phyloP scores from a whole-genome alignment of 2,329 filamentous ascomycete genomes.

The Teratosphaeria gauchensis region DNA sequence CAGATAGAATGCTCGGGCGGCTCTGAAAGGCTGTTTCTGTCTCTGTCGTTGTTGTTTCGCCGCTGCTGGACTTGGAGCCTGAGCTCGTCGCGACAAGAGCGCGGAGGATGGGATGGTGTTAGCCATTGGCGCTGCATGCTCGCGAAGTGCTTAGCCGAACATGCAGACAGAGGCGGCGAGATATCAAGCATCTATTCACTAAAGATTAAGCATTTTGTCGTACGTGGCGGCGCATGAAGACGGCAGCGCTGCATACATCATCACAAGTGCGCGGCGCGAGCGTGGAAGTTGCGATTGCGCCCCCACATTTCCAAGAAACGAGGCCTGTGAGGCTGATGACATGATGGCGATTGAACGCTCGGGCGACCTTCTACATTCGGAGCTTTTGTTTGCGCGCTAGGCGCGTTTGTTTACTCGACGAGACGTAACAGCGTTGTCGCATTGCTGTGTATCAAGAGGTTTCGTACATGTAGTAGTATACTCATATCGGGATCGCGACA shows the following conservation, averaged over 20 bases:
- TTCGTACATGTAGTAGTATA: neutral
- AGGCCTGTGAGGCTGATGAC: too few relatives aligned
- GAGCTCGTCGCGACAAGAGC: neutral
- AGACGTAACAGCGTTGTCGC: neutral
- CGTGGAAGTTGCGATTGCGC: neutral
- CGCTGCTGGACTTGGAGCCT: neutral
- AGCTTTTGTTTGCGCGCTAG: neutral
- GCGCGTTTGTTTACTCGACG: neutral
- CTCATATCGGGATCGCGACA: neutral
- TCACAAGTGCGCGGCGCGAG: neutral
- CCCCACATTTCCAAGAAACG: neutral
- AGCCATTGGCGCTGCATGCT: slow-evolving; percentile 4
- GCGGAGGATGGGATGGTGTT: neutral
- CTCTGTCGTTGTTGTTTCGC: neutral
- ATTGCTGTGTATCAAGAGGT: neutral
- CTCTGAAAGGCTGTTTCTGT: slow-evolving; percentile 22
- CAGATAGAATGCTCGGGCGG: slow-evolving; percentile 38
- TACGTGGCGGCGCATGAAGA: neutral
- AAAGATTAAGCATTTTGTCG: neutral
- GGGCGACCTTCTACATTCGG: neutral
- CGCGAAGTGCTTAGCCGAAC: neutral
- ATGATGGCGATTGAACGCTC: neutral
- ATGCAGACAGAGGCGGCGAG: neutral
- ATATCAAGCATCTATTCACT: neutral
- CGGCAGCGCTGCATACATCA: neutral